Percentiles rank a stretch among this genome's conserved stretches.
phyloP scores from a whole-genome alignment of 78 protist genomes.

The Protostelium mycophagum region DNA sequence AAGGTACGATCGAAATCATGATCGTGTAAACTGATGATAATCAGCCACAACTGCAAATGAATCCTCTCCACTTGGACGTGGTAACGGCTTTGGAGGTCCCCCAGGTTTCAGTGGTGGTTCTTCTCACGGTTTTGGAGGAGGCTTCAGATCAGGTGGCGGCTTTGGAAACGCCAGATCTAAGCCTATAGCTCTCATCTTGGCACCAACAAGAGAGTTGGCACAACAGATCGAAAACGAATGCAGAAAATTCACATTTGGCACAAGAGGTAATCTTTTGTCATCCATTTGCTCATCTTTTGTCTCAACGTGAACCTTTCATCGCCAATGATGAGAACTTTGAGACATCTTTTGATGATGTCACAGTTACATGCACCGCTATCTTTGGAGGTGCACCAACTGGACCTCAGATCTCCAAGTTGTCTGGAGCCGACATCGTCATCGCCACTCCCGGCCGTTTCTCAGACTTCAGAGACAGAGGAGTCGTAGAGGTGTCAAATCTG shows the following conservation, averaged over 20 bases:
- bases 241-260: slow-evolving; percentile 76
- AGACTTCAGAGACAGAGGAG: slow-evolving; percentile 89
- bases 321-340: too few relatives aligned
- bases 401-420: slow-evolving; percentile 84
- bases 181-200: slow-evolving; percentile 85
- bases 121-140: background rate
- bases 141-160: background rate
- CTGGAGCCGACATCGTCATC: slow-evolving; percentile 93
- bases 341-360: background rate
- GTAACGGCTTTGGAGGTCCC: background rate
- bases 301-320: slow-evolving; percentile 52
- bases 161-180: slow-evolving; percentile 4
- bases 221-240: slow-evolving; percentile 91
- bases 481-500: slow-evolving; percentile 54
- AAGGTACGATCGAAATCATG: background rate
- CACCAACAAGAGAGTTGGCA: slow-evolving; percentile 99
- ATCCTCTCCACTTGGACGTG: background rate
- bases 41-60: background rate
- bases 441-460: slow-evolving; percentile 98
- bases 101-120: background rate
- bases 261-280: slow-evolving; percentile 36
- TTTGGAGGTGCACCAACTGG: slow-evolving; percentile 97
- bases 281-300: too few relatives aligned
- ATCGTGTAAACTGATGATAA: background rate
- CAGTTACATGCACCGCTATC: slow-evolving; percentile 71